Evolutionary conservation across 1,284 basidiomycete species (phyloP).

Genomic region (Fistulinella cinereoalba): DNA sequence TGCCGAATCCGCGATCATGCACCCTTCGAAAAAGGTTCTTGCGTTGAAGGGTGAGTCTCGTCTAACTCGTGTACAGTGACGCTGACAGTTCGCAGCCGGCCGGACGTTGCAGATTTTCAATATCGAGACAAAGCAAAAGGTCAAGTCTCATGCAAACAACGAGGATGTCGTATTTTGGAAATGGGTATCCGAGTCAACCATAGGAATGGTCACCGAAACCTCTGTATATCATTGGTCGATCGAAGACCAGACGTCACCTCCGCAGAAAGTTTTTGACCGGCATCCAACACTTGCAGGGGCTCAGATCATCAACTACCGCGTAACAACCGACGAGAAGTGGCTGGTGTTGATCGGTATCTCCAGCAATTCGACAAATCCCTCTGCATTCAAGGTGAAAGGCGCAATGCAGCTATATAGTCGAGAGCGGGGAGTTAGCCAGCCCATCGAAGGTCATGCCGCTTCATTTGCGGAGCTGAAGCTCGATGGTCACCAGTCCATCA

Average conservation of each 20-base stretch:
- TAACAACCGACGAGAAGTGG: slow-evolving; percentile 94
- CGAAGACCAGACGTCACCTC: slow-evolving; percentile 66
- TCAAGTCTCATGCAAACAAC: slow-evolving; percentile 92
- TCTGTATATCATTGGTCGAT: slow-evolving; percentile 96
- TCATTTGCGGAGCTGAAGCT: slow-evolving; percentile 92
- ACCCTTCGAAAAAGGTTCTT: slow-evolving; percentile 94
- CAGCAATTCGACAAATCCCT: slow-evolving; percentile 88
- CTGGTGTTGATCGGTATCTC: slow-evolving; percentile 95
- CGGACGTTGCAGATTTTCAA: slow-evolving; percentile 98
- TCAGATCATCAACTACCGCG: slow-evolving; percentile 99
- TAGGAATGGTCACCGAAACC: slow-evolving; percentile 95
- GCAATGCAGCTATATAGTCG: slow-evolving; percentile 93
- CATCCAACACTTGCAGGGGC: slow-evolving; percentile 92
- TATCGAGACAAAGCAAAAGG: slow-evolving; percentile 95
- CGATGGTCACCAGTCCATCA: slow-evolving; percentile 79
- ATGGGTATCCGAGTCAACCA: slow-evolving; percentile 89
- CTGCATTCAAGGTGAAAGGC: slow-evolving; percentile 97
- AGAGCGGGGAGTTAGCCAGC: slow-evolving; percentile 94
- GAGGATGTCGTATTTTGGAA: slow-evolving; percentile 99
- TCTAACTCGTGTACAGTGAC: neutral
- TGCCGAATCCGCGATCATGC: slow-evolving; percentile 98
- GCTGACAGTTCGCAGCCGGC: slow-evolving; percentile 55
- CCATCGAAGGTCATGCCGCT: slow-evolving; percentile 98
- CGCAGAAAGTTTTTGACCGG: slow-evolving; percentile 94
- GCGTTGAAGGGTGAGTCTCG: slow-evolving; percentile 80